phyloP scores from a whole-genome alignment of 305 asterid species.

The Fraxinus greggii region DNA sequence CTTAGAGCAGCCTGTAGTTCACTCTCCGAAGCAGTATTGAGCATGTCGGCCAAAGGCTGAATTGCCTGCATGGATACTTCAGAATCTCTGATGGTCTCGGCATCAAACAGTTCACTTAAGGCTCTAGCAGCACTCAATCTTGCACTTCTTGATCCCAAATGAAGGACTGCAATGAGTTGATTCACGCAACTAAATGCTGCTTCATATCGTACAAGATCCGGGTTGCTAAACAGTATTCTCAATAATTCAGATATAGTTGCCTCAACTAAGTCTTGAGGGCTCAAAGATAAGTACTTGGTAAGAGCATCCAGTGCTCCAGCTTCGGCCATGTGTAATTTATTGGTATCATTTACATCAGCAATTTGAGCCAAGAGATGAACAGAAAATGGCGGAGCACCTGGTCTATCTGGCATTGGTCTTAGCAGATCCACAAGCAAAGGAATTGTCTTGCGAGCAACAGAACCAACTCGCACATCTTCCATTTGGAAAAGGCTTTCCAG shows the following conservation, averaged over 20 bases:
- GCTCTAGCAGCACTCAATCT: constrained; percentile 81
- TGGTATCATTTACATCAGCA: constrained; percentile 70
- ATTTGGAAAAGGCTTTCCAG: constrained; percentile 62
- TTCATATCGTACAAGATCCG: constrained; percentile 56
- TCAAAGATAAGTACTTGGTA: constrained; percentile 74
- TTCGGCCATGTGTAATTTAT: constrained; percentile 80
- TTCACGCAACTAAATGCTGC: constrained; percentile 64
- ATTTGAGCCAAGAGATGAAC: constrained; percentile 67
- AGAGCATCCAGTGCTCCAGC: constrained; percentile 80
- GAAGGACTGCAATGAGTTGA: constrained; percentile 91
- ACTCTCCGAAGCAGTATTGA: constrained; percentile 47
- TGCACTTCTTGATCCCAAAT: constrained; percentile 80
- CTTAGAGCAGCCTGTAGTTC: constrained; percentile 73
- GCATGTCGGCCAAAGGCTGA: constrained; percentile 82
- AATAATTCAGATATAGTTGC: constrained; percentile 72
- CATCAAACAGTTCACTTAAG: constrained; percentile 63
- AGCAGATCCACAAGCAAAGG: constrained; percentile 83
- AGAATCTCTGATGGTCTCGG: constrained; percentile 59
- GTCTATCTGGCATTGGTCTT: constrained; percentile 82
- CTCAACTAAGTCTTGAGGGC: constrained; percentile 84
- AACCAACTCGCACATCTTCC: constrained; percentile 74
- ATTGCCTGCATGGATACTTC: constrained; percentile 75
- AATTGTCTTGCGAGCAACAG: constrained; percentile 61
- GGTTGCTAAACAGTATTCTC: constrained; percentile 64
- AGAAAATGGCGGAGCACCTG: constrained; percentile 76